Conservation (phyloP, 2,329 filamentous ascomycete genomes). For the Colletotrichum sidae region DNA sequence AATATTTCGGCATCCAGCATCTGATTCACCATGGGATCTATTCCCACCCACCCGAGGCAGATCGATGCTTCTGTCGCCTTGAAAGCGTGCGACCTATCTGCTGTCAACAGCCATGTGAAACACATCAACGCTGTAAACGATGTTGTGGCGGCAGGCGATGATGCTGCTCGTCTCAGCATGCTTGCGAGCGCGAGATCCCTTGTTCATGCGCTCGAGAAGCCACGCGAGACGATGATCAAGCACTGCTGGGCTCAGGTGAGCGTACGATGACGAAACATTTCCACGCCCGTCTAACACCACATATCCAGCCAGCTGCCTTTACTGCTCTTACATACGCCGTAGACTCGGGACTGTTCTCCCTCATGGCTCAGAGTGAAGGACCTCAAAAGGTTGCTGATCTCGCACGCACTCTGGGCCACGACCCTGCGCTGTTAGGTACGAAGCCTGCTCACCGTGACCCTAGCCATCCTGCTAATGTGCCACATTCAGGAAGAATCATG, state of each 20-base stretch:
- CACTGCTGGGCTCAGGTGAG: slow-evolving; percentile 57
- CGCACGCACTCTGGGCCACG: background rate
- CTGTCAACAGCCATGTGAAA: slow-evolving; percentile 6
- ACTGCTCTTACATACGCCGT: slow-evolving; percentile 45
- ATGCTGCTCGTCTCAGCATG: slow-evolving; percentile 11
- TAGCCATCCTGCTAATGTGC: too few relatives aligned
- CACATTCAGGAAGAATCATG: slow-evolving; percentile 45
- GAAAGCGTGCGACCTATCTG: slow-evolving; percentile 7
- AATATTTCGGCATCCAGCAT: background rate
- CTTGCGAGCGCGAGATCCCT: background rate
- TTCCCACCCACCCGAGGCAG: background rate
- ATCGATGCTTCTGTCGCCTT: slow-evolving; percentile 14
- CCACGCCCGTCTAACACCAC: background rate
- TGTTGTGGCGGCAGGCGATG: background rate
- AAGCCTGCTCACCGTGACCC: too few relatives aligned
- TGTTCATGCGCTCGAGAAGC: slow-evolving; percentile 53
- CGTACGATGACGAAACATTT: fast-evolving
- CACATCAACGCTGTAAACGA: slow-evolving; percentile 1
- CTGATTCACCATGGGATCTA: slow-evolving; percentile 14
- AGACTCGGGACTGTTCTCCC: slow-evolving; percentile 49
- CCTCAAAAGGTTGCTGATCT: slow-evolving; percentile 14
- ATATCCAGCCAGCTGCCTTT: slow-evolving; percentile 40
- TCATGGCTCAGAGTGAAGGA: slow-evolving; percentile 43
- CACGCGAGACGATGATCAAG: slow-evolving; percentile 59
- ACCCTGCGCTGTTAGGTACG: slow-evolving; percentile 16